Evolutionary conservation across 1,139 yeast species (phyloP).

Genomic region (Pichia sp.): DNA sequence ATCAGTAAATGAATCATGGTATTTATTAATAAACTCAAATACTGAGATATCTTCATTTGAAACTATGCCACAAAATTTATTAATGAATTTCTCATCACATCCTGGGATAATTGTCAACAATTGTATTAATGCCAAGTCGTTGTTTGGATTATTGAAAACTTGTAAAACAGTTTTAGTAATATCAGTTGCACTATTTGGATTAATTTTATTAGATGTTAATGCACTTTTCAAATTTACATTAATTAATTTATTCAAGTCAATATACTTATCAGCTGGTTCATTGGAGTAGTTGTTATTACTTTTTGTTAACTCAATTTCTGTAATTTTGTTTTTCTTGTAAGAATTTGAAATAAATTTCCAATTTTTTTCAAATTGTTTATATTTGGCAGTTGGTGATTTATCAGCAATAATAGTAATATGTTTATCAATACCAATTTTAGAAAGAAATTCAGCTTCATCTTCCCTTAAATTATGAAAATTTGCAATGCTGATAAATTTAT

Average conservation of each 20-base stretch:
- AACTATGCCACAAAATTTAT: constrained; percentile 3
- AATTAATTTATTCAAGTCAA: not conserved
- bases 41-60: constrained; percentile 1
- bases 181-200: not conserved
- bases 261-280: not conserved
- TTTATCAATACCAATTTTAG: not conserved
- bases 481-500: not conserved
- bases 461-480: constrained; percentile 6
- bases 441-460: constrained; percentile 6
- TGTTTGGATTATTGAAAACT: constrained; percentile 3
- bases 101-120: constrained; percentile 7
- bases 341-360: constrained; percentile 1
- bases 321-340: not conserved
- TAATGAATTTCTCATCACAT: constrained; percentile 4
- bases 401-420: constrained; percentile 4
- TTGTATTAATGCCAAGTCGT: constrained; percentile 4
- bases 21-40: constrained; percentile 7
- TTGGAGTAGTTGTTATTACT: no score
- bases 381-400: not conserved
- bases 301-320: not conserved
- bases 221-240: not conserved
- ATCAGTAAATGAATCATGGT: constrained; percentile 7
- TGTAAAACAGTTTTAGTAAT: not conserved
- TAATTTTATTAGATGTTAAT: not conserved
- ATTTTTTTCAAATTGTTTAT: constrained; percentile 2